phyloP scores from a whole-genome alignment of 768 basidiomycete genomes.

The Cystobasidium ongulense region DNA sequence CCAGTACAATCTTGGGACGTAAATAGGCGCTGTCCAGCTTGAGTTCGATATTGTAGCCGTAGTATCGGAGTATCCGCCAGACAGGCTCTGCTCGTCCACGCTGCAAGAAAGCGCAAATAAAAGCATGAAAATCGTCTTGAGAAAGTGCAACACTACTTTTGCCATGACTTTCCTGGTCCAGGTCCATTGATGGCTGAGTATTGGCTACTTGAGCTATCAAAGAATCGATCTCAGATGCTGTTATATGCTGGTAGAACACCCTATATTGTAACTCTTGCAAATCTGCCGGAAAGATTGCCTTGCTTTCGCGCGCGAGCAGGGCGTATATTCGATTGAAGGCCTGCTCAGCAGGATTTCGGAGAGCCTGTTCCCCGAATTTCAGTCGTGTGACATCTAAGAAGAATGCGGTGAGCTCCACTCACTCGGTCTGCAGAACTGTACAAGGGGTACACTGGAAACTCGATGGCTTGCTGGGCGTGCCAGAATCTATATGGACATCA shows the following conservation, averaged over 20 bases:
- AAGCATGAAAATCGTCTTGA: background rate
- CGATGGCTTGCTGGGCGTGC: conserved; percentile 17
- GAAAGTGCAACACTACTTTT: background rate
- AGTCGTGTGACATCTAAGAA: no score
- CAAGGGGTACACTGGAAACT: background rate
- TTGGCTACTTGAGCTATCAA: background rate
- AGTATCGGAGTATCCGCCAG: conserved; percentile 6
- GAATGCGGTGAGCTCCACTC: background rate
- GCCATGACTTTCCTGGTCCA: background rate
- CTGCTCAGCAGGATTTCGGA: background rate
- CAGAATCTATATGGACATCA: conserved; percentile 1
- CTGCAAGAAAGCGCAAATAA: background rate
- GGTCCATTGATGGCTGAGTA: background rate
- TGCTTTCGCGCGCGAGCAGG: background rate
- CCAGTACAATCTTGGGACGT: background rate
- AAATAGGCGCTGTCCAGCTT: background rate
- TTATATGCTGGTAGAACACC: conserved; percentile 1
- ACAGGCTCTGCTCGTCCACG: conserved; percentile 4
- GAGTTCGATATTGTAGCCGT: conserved; percentile 1
- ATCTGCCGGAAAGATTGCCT: background rate
- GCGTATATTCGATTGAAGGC: conserved; percentile 15
- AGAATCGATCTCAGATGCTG: background rate
- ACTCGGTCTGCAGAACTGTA: background rate
- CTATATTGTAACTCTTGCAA: conserved; percentile 1
- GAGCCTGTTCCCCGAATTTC: no score